Evolutionary conservation across 1,284 basidiomycete genomes (phyloP), one percentile per base, ranked within the genome.

Genomic region (Cryptococcus deneoformans): DNA sequence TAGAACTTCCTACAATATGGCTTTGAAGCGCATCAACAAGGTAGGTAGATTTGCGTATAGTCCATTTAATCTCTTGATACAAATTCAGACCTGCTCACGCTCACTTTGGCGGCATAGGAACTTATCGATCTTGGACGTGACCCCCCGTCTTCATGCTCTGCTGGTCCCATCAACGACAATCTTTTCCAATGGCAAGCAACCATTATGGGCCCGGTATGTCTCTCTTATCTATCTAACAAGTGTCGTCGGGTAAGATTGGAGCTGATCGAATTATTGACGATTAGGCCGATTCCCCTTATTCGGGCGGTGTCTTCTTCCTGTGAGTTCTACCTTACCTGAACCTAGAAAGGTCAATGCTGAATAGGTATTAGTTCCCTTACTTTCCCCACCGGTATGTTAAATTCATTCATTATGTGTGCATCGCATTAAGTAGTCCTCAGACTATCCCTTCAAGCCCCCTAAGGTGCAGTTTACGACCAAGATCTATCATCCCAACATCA

Each of bases 391-490:
- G 70, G 70, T 70, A 49, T 29, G 59, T 54, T 36, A 3, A 2
- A 14, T 38, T 54, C 35, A 49, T 20, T 35, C 16, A 20, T 20
- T 2, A 20, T 20, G 20, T 20, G 20, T 20, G 20, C 20, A 20
- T 20, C 20, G 20, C 20, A 20, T 20, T 20, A 24, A 16, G n/a
- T 38, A 11, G 4, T 43, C 36, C 38, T 6, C 87, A 79, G 93
- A 97, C 80, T 97, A 97, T 82, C 93, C 93, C 45, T 96, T 97
- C 87, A 95, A 95, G 83, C 95, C 96, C 96, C 96, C 96, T 78
- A 98, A 98, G 85, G 92, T 99, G 79, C 90, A 89, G 81, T 99
- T 99, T 82, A 93, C 91, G 70, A 99, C 95, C 75, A 97, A 85
- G 76, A 83, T 83, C 75, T 81, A 80, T 71, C 82, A 83, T 76